Percentiles rank a stretch among this genome's conserved stretches.
Evolutionary conservation across 495 filamentous ascomycete genomes (phyloP).

Genomic region (Daldinia childiae): DNA sequence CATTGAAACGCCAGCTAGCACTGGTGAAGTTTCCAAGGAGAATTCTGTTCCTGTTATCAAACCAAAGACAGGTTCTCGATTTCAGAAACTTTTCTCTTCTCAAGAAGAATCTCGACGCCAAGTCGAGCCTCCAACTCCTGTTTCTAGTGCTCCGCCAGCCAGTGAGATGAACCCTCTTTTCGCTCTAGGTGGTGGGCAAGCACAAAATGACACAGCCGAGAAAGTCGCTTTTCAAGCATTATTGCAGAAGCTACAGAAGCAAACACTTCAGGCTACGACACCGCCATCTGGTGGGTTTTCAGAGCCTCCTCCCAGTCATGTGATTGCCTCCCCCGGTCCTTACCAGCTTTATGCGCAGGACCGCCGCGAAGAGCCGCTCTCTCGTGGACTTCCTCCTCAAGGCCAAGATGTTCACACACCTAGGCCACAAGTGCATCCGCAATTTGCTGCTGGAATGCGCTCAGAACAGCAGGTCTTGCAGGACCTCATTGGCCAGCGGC

Average conservation of each 20-base stretch:
- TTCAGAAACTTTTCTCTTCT: slow-evolving; percentile 81
- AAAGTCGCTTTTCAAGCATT: slow-evolving; percentile 91
- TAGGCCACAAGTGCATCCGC: slow-evolving; percentile 52
- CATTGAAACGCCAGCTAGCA: slow-evolving; percentile 42
- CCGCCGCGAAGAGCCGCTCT: slow-evolving; percentile 51
- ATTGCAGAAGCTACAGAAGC: slow-evolving; percentile 77
- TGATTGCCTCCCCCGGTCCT: slow-evolving; percentile 52
- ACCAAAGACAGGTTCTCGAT: slow-evolving; percentile 71
- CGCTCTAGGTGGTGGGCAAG: slow-evolving; percentile 42
- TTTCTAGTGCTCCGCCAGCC: slow-evolving; percentile 36
- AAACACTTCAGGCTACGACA: slow-evolving; percentile 40
- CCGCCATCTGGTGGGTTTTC: slow-evolving; percentile 41
- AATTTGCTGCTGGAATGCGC: slow-evolving; percentile 48
- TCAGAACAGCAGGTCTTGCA: slow-evolving; percentile 63
- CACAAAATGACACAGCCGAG: slow-evolving; percentile 71
- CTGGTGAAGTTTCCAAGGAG: slow-evolving; percentile 53
- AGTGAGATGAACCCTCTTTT: slow-evolving; percentile 44
- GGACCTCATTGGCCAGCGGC: slow-evolving; percentile 62
- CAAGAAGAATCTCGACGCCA: slow-evolving; percentile 67
- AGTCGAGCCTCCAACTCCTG: slow-evolving; percentile 60
- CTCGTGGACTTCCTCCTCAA: slow-evolving; percentile 44
- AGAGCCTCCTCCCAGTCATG: slow-evolving; percentile 47
- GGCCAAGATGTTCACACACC: slow-evolving; percentile 57
- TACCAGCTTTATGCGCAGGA: slow-evolving; percentile 57
- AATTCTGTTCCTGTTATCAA: slow-evolving; percentile 48